Conservation (phyloP, 140 eudicot genomes). For the Stevia rebaudiana region DNA sequence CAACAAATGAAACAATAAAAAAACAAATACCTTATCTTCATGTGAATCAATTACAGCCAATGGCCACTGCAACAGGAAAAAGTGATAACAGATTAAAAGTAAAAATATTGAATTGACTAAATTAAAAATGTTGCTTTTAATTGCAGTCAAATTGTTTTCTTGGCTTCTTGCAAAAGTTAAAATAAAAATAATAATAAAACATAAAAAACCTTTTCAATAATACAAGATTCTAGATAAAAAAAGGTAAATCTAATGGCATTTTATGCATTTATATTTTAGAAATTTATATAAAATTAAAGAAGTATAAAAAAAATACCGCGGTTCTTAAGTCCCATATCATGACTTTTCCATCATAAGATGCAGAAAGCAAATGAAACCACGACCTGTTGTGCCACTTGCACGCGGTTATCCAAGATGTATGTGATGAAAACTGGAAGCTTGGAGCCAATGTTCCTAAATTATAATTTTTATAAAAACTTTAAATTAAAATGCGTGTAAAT, state of each 20-base stretch:
- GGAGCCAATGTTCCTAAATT: slow-evolving; percentile 79
- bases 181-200: neutral
- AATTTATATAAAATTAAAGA: neutral
- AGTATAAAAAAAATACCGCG: slow-evolving; percentile 42
- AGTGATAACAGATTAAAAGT: slow-evolving; percentile 6
- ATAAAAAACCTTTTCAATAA: neutral
- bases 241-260: neutral
- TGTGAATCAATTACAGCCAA: slow-evolving; percentile 75
- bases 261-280: neutral
- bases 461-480: neutral
- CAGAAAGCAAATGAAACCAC: slow-evolving; percentile 80
- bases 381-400: slow-evolving; percentile 89
- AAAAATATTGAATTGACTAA: neutral
- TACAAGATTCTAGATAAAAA: neutral
- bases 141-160: neutral
- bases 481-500: slow-evolving; percentile 3
- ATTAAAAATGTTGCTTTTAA: neutral
- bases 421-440: slow-evolving; percentile 74
- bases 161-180: neutral
- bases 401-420: slow-evolving; percentile 78
- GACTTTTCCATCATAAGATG: slow-evolving; percentile 93
- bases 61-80: slow-evolving; percentile 73
- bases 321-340: slow-evolving; percentile 99
- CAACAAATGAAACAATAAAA: neutral
- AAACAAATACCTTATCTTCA: slow-evolving; percentile 67